These are phyloP conservation scores for Amanita exitialis DNA, from an alignment of 768 basidiomycete genomes.

Conservation along the genomic window DNA sequence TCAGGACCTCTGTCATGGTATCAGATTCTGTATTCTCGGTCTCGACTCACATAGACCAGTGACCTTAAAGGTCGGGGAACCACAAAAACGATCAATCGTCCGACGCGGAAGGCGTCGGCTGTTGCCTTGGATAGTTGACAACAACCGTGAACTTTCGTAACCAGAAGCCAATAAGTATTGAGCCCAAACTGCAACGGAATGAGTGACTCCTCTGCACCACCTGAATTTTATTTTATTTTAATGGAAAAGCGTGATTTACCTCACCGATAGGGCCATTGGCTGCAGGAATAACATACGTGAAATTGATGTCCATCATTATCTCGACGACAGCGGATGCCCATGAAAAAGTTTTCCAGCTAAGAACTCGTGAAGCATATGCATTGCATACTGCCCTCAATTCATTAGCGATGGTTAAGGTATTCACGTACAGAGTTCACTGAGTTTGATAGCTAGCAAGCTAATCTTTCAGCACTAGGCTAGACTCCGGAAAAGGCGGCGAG, in stretches of 20 bases:
- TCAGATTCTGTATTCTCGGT: neutral
- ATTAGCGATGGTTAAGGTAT: neutral
- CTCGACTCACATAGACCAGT: neutral
- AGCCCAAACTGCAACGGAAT: neutral
- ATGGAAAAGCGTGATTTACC: neutral
- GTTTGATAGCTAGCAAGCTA: neutral
- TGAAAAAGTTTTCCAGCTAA: neutral
- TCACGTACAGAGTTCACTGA: neutral
- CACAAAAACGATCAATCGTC: neutral
- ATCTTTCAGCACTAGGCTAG: neutral
- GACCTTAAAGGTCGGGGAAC: neutral
- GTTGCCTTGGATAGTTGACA: neutral
- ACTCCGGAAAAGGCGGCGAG: constrained; percentile 3
- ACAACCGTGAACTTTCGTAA: neutral
- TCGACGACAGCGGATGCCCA: neutral
- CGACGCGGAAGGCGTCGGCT: neutral
- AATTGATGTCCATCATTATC: neutral
- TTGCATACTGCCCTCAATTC: neutral
- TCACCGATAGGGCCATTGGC: neutral
- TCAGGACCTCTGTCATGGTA: neutral
- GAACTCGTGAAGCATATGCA: neutral
- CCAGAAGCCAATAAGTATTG: neutral
- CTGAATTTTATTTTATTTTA: neutral
- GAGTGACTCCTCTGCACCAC: neutral
- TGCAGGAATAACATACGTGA: neutral